Evolutionary conservation across 2,329 filamentous ascomycete genomes (phyloP).

Genomic region (Neophaeococcomyces mojaviensis): DNA sequence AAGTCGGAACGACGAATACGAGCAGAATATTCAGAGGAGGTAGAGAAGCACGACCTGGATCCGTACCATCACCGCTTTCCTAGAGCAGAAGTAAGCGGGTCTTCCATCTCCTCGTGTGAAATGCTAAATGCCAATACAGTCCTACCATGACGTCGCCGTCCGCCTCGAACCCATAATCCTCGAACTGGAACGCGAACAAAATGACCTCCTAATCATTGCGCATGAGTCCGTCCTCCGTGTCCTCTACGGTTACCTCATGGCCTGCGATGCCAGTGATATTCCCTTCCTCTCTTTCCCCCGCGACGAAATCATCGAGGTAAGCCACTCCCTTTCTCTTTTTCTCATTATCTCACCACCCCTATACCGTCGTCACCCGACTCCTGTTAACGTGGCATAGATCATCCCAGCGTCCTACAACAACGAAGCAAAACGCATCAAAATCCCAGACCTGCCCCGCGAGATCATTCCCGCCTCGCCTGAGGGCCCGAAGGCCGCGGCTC

Average conservation of each 20-base stretch:
- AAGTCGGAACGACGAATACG: slow-evolving; percentile 78
- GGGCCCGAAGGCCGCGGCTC: slow-evolving; percentile 70
- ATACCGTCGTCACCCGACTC: slow-evolving; percentile 12
- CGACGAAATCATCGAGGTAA: slow-evolving; percentile 88
- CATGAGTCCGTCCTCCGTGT: slow-evolving; percentile 97
- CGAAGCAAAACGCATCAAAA: slow-evolving; percentile 81
- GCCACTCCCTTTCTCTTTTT: slow-evolving; percentile 14
- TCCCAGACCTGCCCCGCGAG: slow-evolving; percentile 58
- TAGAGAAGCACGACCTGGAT: slow-evolving; percentile 84
- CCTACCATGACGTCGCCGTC: slow-evolving; percentile 97
- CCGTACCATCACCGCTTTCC: slow-evolving; percentile 97
- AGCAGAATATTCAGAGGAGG: slow-evolving; percentile 78
- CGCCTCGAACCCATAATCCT: slow-evolving; percentile 95
- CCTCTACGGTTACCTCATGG: slow-evolving; percentile 96
- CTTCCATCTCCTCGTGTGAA: not conserved
- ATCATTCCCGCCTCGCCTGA: slow-evolving; percentile 73
- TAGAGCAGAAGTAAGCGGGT: slow-evolving; percentile 65
- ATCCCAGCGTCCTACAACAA: slow-evolving; percentile 97
- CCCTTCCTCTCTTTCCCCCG: slow-evolving; percentile 88
- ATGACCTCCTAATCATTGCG: slow-evolving; percentile 95
- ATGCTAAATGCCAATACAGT: slow-evolving; percentile 46
- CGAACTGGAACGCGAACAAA: slow-evolving; percentile 91
- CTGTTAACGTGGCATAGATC: slow-evolving; percentile 48
- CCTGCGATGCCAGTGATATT: slow-evolving; percentile 91
- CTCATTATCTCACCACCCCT: not conserved